These are phyloP conservation scores for Styphnolobium japonicum DNA, from an alignment of 306 rosid species.

Conservation along the genomic window DNA sequence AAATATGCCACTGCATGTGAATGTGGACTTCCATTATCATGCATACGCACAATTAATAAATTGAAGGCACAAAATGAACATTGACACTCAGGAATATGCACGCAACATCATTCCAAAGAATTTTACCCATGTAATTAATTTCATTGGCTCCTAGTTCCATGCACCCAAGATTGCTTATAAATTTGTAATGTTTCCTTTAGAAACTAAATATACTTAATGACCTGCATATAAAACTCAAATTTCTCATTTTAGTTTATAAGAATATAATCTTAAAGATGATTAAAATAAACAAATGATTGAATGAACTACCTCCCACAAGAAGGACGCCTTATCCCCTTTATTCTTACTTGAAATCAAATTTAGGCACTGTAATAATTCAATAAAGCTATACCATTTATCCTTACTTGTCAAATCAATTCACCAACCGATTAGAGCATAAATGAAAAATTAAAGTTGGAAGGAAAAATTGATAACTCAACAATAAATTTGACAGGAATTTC, in stretches of 20 bases:
- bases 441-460: too few species aligned
- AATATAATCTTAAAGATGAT: not conserved
- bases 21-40: not conserved
- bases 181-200: slow-evolving; percentile 52
- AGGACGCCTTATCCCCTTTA: slow-evolving; percentile 77
- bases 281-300: not conserved
- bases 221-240: slow-evolving; percentile 37
- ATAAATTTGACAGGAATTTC: too few species aligned
- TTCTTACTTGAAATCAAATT: too few species aligned
- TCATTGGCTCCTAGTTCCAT: slow-evolving; percentile 60
- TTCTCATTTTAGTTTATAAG: not conserved
- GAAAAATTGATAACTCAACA: too few species aligned
- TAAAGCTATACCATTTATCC: too few species aligned
- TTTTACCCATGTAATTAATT: slow-evolving; percentile 66
- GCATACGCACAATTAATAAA: not conserved
- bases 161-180: slow-evolving; percentile 49
- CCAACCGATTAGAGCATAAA: too few species aligned
- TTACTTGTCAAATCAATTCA: too few species aligned
- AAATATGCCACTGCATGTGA: too few species aligned
- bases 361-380: too few species aligned
- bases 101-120: slow-evolving; percentile 1
- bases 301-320: slow-evolving; percentile 56
- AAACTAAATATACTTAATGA: slow-evolving; percentile 63
- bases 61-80: not conserved
- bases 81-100: not conserved